Evolutionary conservation across 805 yeast genomes (phyloP).

Genomic region (Candida endomychidarum): DNA sequence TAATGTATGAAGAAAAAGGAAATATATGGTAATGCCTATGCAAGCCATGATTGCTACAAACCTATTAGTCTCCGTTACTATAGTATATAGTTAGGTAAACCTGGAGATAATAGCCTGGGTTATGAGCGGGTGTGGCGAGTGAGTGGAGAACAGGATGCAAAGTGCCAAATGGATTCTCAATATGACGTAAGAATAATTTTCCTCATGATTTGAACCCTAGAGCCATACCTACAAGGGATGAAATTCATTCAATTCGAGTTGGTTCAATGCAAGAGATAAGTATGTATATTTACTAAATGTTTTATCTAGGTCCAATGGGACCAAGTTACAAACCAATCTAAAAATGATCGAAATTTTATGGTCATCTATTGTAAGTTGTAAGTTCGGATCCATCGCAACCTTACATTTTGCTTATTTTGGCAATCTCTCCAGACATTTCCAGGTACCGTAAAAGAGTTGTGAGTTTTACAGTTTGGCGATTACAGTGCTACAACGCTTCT

Average conservation of each 20-base stretch:
- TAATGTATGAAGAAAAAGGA: neutral
- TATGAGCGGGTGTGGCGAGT: constrained; percentile 1
- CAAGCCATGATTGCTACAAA: neutral
- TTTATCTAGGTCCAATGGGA: no score
- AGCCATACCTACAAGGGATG: no score
- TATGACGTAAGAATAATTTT: no score
- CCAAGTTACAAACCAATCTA: no score
- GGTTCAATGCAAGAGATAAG: no score
- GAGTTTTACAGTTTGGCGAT: neutral
- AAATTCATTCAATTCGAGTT: no score
- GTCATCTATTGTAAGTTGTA: neutral
- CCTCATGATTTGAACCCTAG: no score
- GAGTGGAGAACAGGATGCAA: no score
- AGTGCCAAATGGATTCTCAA: no score
- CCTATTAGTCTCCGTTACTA: neutral
- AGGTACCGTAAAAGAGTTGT: constrained; percentile 1
- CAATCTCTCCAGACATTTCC: no score
- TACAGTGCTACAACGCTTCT: neutral
- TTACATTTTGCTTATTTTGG: neutral
- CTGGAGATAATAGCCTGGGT: neutral
- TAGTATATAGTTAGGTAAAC: neutral
- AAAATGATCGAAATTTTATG: no score
- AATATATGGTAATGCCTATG: neutral
- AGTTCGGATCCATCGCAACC: neutral
- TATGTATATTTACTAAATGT: no score